Conservation (phyloP, 1,139 yeast species). For the Pichia sp. region DNA sequence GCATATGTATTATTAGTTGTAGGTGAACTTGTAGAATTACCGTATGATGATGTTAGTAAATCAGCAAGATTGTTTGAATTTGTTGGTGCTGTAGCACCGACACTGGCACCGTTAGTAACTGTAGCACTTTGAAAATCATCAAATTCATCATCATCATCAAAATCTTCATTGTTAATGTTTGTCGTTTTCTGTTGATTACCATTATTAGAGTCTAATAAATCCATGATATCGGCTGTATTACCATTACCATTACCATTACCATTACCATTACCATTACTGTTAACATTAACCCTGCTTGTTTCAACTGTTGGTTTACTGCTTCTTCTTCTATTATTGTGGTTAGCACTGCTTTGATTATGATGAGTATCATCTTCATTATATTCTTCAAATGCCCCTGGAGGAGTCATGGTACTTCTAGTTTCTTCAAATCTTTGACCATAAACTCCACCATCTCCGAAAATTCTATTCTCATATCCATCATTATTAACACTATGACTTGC, state of each 20-base stretch:
- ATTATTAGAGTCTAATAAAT: slow-evolving; percentile 42
- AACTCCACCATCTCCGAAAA: slow-evolving; percentile 78
- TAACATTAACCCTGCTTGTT: slow-evolving; percentile 39
- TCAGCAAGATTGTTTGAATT: slow-evolving; percentile 23
- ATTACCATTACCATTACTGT: slow-evolving; percentile 34
- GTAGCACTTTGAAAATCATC: slow-evolving; percentile 76
- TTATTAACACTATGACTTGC: slow-evolving; percentile 30
- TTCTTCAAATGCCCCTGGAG: slow-evolving; percentile 54
- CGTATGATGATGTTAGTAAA: slow-evolving; percentile 28
- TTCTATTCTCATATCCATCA: slow-evolving; percentile 45
- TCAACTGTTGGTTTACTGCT: slow-evolving; percentile 38
- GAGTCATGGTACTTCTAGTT: slow-evolving; percentile 27
- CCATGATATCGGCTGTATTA: slow-evolving; percentile 34
- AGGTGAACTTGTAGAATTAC: background rate
- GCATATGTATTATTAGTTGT: background rate
- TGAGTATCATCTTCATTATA: slow-evolving; percentile 46
- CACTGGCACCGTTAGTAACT: too few relatives aligned
- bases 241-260: slow-evolving; percentile 32
- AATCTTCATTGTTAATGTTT: slow-evolving; percentile 11
- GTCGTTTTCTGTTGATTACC: slow-evolving; percentile 4
- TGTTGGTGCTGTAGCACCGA: background rate
- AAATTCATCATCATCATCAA: slow-evolving; percentile 70
- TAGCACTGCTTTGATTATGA: background rate
- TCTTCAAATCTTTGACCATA: slow-evolving; percentile 64
- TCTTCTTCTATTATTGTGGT: slow-evolving; percentile 3